phyloP scores from a whole-genome alignment of 768 basidiomycete genomes.

The Suillus spraguei region DNA sequence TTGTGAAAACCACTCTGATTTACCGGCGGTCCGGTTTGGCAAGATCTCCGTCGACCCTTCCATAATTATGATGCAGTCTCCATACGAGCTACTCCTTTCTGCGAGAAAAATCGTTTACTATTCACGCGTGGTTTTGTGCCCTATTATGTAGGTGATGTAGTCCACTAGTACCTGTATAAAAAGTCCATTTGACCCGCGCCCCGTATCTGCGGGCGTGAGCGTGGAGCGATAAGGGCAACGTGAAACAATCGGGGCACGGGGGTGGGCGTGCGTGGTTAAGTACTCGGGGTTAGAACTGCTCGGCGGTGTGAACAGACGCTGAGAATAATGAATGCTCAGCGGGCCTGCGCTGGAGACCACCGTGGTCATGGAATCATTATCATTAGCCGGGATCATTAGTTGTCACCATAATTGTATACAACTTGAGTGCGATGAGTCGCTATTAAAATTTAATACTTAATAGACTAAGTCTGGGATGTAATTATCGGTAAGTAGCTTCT shows the following conservation, averaged over 20 bases:
- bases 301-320: not conserved
- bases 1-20: not conserved
- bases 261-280: not conserved
- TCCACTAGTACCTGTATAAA: not conserved
- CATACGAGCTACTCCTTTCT: not conserved
- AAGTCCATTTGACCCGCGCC: not conserved
- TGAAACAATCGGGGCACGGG: not conserved
- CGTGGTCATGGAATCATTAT: not conserved
- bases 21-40: not conserved
- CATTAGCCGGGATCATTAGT: not conserved
- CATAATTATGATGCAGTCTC: not conserved
- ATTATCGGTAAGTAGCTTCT: not conserved
- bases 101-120: not conserved
- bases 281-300: conserved; percentile 5
- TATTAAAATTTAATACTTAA: too few relatives aligned
- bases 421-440: not conserved
- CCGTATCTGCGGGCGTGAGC: not conserved
- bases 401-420: not conserved
- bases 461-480: not conserved
- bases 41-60: conserved; percentile 8
- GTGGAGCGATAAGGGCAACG: conserved; percentile 4
- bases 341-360: not conserved
- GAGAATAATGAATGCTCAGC: not conserved
- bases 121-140: not conserved
- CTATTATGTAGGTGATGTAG: conserved; percentile 2